These are phyloP conservation scores for Globisporangium nagaii DNA, from an alignment of 352 stramenopile genomes.

Conservation along the genomic window DNA sequence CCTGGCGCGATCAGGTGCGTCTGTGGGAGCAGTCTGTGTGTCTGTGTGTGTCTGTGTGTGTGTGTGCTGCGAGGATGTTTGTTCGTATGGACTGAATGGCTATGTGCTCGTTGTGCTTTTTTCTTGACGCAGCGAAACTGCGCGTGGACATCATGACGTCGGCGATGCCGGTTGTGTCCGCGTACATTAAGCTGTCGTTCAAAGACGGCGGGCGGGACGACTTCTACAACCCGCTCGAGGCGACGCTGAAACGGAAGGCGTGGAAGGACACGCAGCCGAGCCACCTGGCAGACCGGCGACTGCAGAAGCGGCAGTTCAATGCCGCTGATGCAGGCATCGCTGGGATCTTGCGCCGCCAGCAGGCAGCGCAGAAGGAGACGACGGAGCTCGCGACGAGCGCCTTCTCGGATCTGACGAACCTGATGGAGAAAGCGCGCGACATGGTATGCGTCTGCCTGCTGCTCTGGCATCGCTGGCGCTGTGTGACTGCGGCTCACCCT, in stretches of 20 bases:
- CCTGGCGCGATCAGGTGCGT: slow-evolving; percentile 54
- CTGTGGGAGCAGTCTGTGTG: not conserved
- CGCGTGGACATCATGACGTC: slow-evolving; percentile 57
- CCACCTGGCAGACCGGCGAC: slow-evolving; percentile 60
- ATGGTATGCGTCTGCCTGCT: slow-evolving; percentile 48
- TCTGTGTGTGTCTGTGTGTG: not conserved
- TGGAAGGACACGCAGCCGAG: slow-evolving; percentile 78
- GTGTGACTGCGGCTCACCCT: too few relatives aligned
- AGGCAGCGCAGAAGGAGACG: slow-evolving; percentile 79
- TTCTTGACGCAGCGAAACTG: slow-evolving; percentile 70
- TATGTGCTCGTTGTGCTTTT: too few relatives aligned
- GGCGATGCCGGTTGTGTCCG: slow-evolving; percentile 30
- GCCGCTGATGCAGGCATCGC: slow-evolving; percentile 73
- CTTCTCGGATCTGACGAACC: slow-evolving; percentile 87
- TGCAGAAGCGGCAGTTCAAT: slow-evolving; percentile 79
- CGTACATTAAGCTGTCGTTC: slow-evolving; percentile 83
- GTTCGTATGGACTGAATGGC: not conserved
- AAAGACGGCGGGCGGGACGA: slow-evolving; percentile 82
- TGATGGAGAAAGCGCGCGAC: slow-evolving; percentile 89
- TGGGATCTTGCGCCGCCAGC: slow-evolving; percentile 72
- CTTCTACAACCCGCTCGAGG: slow-evolving; percentile 73
- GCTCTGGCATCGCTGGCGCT: too few relatives aligned
- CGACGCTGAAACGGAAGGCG: slow-evolving; percentile 54
- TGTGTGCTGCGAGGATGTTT: not conserved
- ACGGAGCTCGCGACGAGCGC: slow-evolving; percentile 68